Percentiles rank a stretch among this genome's conserved stretches.
Conservation (phyloP, 352 stramenopile species). For the Pythium folliculosum region DNA sequence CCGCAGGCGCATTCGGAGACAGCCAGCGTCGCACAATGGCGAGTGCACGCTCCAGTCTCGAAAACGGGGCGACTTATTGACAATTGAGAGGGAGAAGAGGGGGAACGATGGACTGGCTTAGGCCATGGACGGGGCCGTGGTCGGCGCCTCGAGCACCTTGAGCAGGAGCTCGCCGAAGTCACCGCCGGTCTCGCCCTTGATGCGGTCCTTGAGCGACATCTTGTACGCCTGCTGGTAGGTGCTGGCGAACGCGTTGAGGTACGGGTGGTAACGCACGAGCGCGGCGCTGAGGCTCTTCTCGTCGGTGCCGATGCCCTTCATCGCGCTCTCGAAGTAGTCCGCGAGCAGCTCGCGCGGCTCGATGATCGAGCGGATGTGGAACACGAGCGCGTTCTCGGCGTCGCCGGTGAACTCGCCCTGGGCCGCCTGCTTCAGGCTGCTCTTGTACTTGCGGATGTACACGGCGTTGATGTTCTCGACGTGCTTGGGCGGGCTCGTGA, state of each 20-base stretch:
- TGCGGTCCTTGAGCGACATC: conserved; percentile 40
- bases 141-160: conserved; percentile 31
- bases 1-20: neutral
- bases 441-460: conserved; percentile 69
- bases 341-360: conserved; percentile 41
- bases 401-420: conserved; percentile 67
- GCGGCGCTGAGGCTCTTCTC: conserved; percentile 33
- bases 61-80: neutral
- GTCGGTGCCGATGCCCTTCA: conserved; percentile 48
- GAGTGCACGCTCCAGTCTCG: neutral
- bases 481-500: conserved; percentile 59
- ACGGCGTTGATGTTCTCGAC: conserved; percentile 57
- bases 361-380: conserved; percentile 55
- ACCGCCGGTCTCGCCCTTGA: conserved; percentile 39
- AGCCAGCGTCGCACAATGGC: neutral
- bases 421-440: conserved; percentile 51
- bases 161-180: conserved; percentile 38
- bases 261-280: conserved; percentile 36
- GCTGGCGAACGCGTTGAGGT: conserved; percentile 28
- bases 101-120: neutral
- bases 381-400: conserved; percentile 57
- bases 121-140: conserved; percentile 10
- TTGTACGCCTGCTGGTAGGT: conserved; percentile 39
- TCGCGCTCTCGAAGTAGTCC: conserved; percentile 37
- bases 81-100: neutral